Conservation (phyloP, 805 yeast species). For the Candida michaelii region DNA sequence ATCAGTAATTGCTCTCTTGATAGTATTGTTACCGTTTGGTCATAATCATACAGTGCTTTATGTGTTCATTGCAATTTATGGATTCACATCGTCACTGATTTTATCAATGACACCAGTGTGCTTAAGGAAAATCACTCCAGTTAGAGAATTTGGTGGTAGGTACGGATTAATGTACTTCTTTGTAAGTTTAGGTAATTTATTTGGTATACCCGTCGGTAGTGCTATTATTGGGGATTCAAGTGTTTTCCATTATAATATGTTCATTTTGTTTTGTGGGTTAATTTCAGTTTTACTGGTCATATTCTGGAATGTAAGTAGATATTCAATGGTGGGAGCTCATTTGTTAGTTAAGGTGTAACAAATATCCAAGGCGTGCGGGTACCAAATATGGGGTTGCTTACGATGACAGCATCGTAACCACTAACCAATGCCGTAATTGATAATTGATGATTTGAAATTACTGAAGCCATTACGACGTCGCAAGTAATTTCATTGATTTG, state of each 20-base stretch:
- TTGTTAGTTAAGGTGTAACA: conserved; percentile 23
- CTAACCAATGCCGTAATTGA: no score
- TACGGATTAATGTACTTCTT: conserved; percentile 67
- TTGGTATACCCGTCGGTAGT: conserved; percentile 38
- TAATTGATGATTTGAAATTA: no score
- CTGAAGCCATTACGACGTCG: no score
- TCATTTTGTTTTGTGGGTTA: conserved; percentile 33
- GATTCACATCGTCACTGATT: conserved; percentile 61
- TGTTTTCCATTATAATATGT: conserved; percentile 26
- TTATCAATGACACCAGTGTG: conserved; percentile 69
- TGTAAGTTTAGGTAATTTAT: conserved; percentile 44
- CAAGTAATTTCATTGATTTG: no score
- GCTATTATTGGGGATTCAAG: conserved; percentile 36
- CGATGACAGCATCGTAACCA: not conserved
- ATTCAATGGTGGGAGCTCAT: conserved; percentile 28
- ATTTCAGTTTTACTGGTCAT: conserved; percentile 25
- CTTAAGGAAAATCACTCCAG: conserved; percentile 62
- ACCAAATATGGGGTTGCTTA: conserved; percentile 1
- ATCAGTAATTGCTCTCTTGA: conserved; percentile 47
- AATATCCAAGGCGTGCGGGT: no score
- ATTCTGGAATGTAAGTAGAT: conserved; percentile 33
- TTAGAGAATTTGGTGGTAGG: conserved; percentile 63
- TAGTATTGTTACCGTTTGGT: conserved; percentile 72
- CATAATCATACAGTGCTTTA: conserved; percentile 40
- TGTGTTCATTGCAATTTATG: conserved; percentile 54